Percentiles rank a stretch among this genome's conserved stretches.
These are phyloP conservation scores for Talinum fruticosum DNA, from an alignment of 148 eudicot species.

Conservation along the genomic window DNA sequence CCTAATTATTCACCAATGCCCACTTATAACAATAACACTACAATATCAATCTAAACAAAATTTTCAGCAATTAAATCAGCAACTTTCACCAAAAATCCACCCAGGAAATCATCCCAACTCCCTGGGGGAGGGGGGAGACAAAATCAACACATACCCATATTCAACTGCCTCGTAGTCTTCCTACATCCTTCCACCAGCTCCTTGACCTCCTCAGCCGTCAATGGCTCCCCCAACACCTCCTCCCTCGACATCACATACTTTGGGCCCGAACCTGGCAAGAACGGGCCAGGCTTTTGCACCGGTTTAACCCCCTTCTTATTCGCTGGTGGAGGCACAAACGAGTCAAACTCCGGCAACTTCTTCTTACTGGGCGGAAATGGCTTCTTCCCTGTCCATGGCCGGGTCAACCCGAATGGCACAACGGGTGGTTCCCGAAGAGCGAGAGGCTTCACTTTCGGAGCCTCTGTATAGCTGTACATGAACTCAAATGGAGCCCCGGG, in stretches of 20 bases:
- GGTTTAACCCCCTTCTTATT: slow-evolving; percentile 92
- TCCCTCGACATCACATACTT: slow-evolving; percentile 69
- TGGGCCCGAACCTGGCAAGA: slow-evolving; percentile 78
- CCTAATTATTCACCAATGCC: background rate
- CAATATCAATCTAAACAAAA: background rate
- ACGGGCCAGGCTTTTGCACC: slow-evolving; percentile 95
- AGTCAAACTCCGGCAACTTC: slow-evolving; percentile 72
- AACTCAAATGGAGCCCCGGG: slow-evolving; percentile 84
- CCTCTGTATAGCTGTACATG: slow-evolving; percentile 91
- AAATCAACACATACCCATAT: slow-evolving; percentile 61
- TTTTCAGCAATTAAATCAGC: background rate
- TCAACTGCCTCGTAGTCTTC: slow-evolving; percentile 68
- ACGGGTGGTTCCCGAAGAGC: slow-evolving; percentile 73
- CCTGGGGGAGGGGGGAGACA: background rate
- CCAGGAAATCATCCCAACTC: background rate
- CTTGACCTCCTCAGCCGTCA: slow-evolving; percentile 58
- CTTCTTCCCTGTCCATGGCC: slow-evolving; percentile 92
- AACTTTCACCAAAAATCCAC: background rate
- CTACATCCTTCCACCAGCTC: slow-evolving; percentile 53
- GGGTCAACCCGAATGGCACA: slow-evolving; percentile 79
- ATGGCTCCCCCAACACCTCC: slow-evolving; percentile 82
- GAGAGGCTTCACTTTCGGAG: slow-evolving; percentile 72
- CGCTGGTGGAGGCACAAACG: slow-evolving; percentile 61
- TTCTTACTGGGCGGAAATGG: slow-evolving; percentile 74
- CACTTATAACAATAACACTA: background rate